Base-by-base conservation (phyloP, 1,284 basidiomycete species). In the Rhodotorula sp. region DNA sequence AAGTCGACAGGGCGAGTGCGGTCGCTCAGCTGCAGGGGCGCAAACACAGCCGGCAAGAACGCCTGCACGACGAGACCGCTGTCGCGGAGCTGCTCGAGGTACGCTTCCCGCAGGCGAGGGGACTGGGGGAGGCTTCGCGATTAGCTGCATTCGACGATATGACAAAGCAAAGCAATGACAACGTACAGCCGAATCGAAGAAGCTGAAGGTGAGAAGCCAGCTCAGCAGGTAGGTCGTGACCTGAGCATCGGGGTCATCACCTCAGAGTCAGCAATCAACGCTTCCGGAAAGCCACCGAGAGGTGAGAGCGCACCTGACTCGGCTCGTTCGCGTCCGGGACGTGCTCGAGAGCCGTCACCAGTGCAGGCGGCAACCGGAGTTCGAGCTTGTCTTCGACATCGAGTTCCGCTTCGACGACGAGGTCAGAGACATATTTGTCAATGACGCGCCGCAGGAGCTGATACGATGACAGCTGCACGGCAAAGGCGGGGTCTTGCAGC, bases 141-240 rank as follows among this genome's bases (percentile, higher is more conserved):
- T 59, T 29, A 48, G 60, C 22, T 69, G 26, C 51, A 33, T 18
- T 22, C 30, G 26, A 51, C 20, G 42, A 42, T 2, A 66, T 26
- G 30, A 58, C 44, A 24, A 18, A 58, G 33, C 15, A 0, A 22
- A 42, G 24, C 56, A 46, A 45, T 15, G 14, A 44, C 83, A 2
- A 78, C 90, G 75, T 78, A 95, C 93, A 15, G 93, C 90, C 79
- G 91, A 87, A 46, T 85, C 84, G 80, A 99, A 98, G 69, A 92
- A 85, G 78, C 95, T 91, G 74, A 98, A 89, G 0, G 90, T 79
- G 7, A 93, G 83, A 86, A 97, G 91, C 95, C 95, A 99, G 14
- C 86, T 86, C 6, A 98, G 84, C n/a, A 98, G 82, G 77, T 88
- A 79, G 10, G 79, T 75, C 44, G 79, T 77, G 1, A 75, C 76